Evolutionary conservation across 148 eudicot genomes (phyloP), one percentile per base, ranked within the genome.

Genomic region (Drosera capensis): DNA sequence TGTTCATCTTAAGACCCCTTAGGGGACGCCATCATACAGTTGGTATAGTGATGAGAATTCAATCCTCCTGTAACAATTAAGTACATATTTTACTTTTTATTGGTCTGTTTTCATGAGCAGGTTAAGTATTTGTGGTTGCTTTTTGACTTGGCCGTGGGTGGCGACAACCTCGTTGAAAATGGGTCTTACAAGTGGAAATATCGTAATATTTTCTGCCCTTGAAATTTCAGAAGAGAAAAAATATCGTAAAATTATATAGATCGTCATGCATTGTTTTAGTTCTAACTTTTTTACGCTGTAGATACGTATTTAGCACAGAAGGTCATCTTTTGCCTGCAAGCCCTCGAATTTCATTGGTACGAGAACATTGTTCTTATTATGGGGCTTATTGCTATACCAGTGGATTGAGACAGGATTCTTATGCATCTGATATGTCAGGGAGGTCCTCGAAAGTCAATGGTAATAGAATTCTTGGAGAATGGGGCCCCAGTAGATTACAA

Each of bases 101-200:
- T 17, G 17, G 14, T 37, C 23, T 20, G 0, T 14, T 22, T 15
- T 25, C 18, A 23, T 25, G 18, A 52, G 38, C 72, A 90, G 97
- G 97, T 84, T 13, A 90, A 90, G 58, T 90, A 90, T 59, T 49
- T 90, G 62, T 90, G 97, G 97, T 79, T 90, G 63, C 85, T 90
- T 42, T 90, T 84, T 70, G 97, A 90, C 71, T 68, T 90, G 68
- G 97, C 95, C 44, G 95, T 79, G 56, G 97, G 95, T 58, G 73
- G 93, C 28, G 97, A 90, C 68, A 90, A 90, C 66, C 80, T 90
- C 37, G 86, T 90, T 30, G 97, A 90, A 74, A 90, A 76, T 62
- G 97, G 97, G 35, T 87, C 97, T 44, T 84, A 90, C 75, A 66
- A 67, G 83, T 66, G 19, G 3, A 4, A 9, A 9, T n/a, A n/a